These are phyloP conservation scores for Parmelia sp. DNA, from an alignment of 495 filamentous ascomycete species.

Conservation along the genomic window DNA sequence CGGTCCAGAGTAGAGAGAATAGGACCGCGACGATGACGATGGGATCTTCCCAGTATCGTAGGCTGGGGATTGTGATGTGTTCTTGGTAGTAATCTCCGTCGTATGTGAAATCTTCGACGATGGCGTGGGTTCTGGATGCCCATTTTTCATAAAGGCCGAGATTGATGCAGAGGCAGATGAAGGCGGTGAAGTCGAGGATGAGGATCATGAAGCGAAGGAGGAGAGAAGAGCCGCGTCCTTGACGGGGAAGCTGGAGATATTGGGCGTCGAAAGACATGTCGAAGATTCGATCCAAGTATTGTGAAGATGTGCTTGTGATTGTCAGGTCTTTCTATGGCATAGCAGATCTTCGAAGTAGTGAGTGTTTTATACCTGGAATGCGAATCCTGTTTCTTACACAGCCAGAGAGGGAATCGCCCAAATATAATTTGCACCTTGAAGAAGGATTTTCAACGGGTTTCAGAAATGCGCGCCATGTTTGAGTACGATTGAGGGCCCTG, in stretches of 20 bases:
- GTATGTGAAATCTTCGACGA: background rate
- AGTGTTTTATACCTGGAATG: background rate
- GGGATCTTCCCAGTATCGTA: no score
- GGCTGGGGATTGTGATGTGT: no score
- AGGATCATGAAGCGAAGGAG: background rate
- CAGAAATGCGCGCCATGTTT: no score
- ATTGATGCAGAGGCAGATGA: background rate
- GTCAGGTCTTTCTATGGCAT: background rate
- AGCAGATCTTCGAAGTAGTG: background rate
- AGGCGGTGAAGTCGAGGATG: background rate
- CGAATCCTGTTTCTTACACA: background rate
- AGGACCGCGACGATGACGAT: no score
- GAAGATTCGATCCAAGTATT: background rate
- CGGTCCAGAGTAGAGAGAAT: no score
- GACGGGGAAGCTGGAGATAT: background rate
- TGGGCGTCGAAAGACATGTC: background rate
- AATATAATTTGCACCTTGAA: no score
- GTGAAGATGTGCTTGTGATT: background rate
- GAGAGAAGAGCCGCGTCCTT: background rate
- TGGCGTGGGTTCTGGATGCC: background rate
- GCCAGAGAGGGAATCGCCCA: no score
- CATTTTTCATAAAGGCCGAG: background rate
- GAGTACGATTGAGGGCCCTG: no score
- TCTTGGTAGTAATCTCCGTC: background rate
- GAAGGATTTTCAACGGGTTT: no score